Evolutionary conservation across 1,139 yeast genomes (phyloP).

Genomic region (Hyphopichia wangnamkhiaoensis): DNA sequence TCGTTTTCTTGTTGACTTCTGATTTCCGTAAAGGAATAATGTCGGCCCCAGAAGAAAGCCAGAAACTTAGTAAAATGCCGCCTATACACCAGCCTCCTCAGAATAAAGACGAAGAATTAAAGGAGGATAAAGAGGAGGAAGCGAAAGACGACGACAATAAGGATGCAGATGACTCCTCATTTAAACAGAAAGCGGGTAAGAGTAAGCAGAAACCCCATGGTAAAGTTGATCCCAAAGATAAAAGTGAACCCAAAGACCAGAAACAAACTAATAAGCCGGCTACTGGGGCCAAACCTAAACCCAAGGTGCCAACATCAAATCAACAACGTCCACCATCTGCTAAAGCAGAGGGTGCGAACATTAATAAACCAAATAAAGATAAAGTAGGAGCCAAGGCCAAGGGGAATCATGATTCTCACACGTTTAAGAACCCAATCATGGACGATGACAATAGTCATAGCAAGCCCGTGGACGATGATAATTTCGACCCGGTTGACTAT

Average conservation of each 20-base stretch:
- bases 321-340: too few species aligned
- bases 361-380: slow-evolving; percentile 2
- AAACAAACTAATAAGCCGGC: not conserved
- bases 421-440: not conserved
- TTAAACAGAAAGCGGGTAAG: too few species aligned
- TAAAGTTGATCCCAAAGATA: not conserved
- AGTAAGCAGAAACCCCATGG: not conserved
- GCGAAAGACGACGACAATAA: not conserved
- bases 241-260: not conserved
- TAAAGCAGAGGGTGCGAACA: not conserved
- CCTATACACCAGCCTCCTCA: not conserved
- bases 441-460: not conserved
- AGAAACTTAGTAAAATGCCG: not conserved
- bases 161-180: too few species aligned
- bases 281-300: not conserved
- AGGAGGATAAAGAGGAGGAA: not conserved
- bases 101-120: not conserved
- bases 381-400: not conserved
- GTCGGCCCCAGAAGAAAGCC: not conserved
- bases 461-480: slow-evolving; percentile 4
- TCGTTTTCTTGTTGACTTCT: slow-evolving; percentile 1
- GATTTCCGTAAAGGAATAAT: not conserved
- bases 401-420: not conserved
- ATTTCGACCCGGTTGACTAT: slow-evolving; percentile 10
- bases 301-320: too few species aligned